Evolutionary conservation across 2,329 filamentous ascomycete genomes (phyloP), one percentile per base, ranked within the genome.

Genomic region (Chalara sp.): DNA sequence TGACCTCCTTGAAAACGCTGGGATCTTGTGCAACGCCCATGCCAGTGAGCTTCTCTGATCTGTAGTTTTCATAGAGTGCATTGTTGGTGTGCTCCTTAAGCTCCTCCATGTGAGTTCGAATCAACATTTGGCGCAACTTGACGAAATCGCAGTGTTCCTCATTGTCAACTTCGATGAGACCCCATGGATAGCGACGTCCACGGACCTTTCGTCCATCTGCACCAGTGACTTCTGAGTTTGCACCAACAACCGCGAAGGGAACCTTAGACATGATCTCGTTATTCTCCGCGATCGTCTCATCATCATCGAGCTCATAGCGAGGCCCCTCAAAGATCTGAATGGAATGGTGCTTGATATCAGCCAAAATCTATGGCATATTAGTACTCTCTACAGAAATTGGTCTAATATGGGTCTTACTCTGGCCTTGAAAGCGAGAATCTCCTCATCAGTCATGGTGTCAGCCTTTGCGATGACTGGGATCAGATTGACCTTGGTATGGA

Each of bases 51-150:
- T 99, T 99, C 76, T 97, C 93, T 67, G 92, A 96, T 74, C 93
- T 87, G 86, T 99, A 99, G 81, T 97, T 97, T 80, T 99, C 93
- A 77, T 99, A 99, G 65, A 99, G 78, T 60, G 80, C 82, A 77
- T 99, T 99, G 84, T 97, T 99, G 72, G 93, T 99, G 79, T 99
- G 89, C 79, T 99, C 93, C 85, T 99, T 99, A 77, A 99, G 89
- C 76, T 99, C 93, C 72, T 99, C 93, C 93, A 99, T 99, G 81
- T 99, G 93, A 51, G 93, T 99, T 71, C 93, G 88, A 76, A 99
- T 97, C 62, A 99, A 84, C 93, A 99, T 99, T 75, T 99, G 93
- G 72, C 93, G 90, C 56, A 99, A 84, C 84, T 99, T 99, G 74
- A 97, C 93, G 62, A 99, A 99, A 75, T 99, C 93, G 68, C 93